Evolutionary conservation across 1,284 basidiomycete species (phyloP).

Genomic region (Tilletia indica): DNA sequence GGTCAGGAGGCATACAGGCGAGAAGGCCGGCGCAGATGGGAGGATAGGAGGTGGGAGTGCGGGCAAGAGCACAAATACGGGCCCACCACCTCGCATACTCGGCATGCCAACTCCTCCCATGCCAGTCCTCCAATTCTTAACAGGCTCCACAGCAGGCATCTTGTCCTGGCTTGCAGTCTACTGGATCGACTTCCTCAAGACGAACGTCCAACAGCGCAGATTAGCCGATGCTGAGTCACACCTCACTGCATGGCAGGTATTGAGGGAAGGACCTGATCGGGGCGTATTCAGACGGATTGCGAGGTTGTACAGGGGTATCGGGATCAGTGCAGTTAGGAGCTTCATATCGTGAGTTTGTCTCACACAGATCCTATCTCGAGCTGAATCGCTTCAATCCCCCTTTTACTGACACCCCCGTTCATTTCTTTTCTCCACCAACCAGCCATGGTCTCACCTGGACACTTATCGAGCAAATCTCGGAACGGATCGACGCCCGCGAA

Average conservation of each 20-base stretch:
- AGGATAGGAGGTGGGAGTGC: not conserved
- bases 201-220: slow-evolving; percentile 83
- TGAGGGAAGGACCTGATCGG: slow-evolving; percentile 65
- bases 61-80: not conserved
- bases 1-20: slow-evolving; percentile 32
- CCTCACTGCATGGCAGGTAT: slow-evolving; percentile 67
- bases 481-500: slow-evolving; percentile 27
- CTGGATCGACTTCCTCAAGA: slow-evolving; percentile 72
- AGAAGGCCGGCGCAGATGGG: slow-evolving; percentile 18
- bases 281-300: slow-evolving; percentile 33
- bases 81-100: slow-evolving; percentile 28
- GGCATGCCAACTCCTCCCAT: slow-evolving; percentile 34
- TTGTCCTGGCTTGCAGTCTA: slow-evolving; percentile 52
- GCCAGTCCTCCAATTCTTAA: slow-evolving; percentile 51
- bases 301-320: slow-evolving; percentile 51
- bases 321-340: slow-evolving; percentile 49
- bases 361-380: no score
- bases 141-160: slow-evolving; percentile 51
- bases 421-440: not conserved
- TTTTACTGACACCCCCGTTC: no score
- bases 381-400: no score
- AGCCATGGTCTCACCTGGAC: slow-evolving; percentile 54
- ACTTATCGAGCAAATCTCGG: slow-evolving; percentile 49
- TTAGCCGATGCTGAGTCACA: slow-evolving; percentile 72
- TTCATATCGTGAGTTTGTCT: slow-evolving; percentile 43